phyloP scores from a whole-genome alignment of 208 protist genomes.

The Acanthamoeba sp. region DNA sequence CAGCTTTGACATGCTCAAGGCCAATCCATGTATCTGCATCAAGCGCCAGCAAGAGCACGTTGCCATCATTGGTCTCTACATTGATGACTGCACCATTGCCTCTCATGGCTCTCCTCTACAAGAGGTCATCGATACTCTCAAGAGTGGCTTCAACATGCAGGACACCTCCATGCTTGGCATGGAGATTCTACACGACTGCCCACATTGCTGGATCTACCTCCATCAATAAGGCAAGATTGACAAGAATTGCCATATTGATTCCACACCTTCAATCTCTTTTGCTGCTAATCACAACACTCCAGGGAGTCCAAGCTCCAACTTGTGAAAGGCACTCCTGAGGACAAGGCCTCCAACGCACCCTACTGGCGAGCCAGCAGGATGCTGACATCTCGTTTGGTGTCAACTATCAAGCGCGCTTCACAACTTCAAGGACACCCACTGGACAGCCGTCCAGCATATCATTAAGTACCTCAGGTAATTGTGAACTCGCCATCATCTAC shows the following conservation, averaged over 20 bases:
- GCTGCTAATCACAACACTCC: not conserved
- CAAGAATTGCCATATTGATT: too few species aligned
- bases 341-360: not conserved
- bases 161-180: constrained; percentile 43
- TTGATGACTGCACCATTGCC: constrained; percentile 34
- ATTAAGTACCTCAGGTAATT: constrained; percentile 6
- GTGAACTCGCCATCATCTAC: constrained; percentile 21
- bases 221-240: not conserved
- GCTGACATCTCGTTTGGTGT: constrained; percentile 6
- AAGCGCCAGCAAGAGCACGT: not conserved
- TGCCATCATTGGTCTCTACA: constrained; percentile 30
- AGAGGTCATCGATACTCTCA: not conserved
- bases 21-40: constrained; percentile 52
- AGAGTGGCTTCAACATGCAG: not conserved
- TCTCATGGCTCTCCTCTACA: not conserved
- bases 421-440: not conserved
- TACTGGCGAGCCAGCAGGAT: not conserved
- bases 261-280: not conserved
- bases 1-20: not conserved
- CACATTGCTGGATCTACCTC: not conserved
- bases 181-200: not conserved
- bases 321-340: not conserved
- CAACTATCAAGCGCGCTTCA: not conserved
- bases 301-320: not conserved
- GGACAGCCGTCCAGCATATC: not conserved